Percentiles rank a stretch among this genome's conserved stretches.
These are phyloP conservation scores for Aureobasidium sp. DNA, from an alignment of 2,329 filamentous ascomycete genomes.

Conservation along the genomic window DNA sequence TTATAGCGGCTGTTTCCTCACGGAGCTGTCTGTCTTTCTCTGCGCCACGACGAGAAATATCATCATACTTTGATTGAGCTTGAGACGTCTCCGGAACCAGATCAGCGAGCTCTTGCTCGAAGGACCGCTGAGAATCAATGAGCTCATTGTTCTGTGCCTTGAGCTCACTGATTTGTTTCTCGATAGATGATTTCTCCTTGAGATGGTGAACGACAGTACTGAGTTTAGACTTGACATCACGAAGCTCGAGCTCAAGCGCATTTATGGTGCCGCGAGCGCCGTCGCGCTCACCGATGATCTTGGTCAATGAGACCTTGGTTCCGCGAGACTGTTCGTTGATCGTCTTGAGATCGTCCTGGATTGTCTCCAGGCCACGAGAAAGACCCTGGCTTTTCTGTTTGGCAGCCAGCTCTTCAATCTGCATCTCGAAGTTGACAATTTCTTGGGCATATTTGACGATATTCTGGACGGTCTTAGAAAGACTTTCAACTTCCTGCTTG, in stretches of 20 bases:
- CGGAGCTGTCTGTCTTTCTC: constrained; percentile 64
- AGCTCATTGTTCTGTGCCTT: constrained; percentile 61
- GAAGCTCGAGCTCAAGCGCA: constrained; percentile 63
- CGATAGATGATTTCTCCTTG: constrained; percentile 68
- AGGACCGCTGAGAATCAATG: constrained; percentile 58
- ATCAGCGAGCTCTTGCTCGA: constrained; percentile 65
- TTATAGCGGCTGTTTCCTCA: constrained; percentile 61
- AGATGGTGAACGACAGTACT: constrained; percentile 63
- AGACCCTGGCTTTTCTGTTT: constrained; percentile 63
- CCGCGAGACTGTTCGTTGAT: constrained; percentile 59
- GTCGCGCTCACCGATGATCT: constrained; percentile 62
- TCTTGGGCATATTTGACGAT: constrained; percentile 68
- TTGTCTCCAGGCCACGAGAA: constrained; percentile 69
- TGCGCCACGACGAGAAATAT: constrained; percentile 62
- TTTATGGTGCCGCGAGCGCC: constrained; percentile 60
- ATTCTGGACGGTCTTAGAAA: constrained; percentile 66
- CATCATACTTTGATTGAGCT: constrained; percentile 67
- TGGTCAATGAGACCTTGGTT: constrained; percentile 55
- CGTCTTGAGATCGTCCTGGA: constrained; percentile 65
- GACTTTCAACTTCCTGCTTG: constrained; percentile 64
- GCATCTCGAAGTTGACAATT: constrained; percentile 59
- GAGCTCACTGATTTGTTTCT: constrained; percentile 63
- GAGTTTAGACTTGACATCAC: constrained; percentile 66
- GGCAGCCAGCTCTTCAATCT: constrained; percentile 66
- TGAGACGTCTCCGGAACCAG: constrained; percentile 68